Base-by-base conservation (phyloP, 257 asterid species). In the Nicotiana sylvestris region DNA sequence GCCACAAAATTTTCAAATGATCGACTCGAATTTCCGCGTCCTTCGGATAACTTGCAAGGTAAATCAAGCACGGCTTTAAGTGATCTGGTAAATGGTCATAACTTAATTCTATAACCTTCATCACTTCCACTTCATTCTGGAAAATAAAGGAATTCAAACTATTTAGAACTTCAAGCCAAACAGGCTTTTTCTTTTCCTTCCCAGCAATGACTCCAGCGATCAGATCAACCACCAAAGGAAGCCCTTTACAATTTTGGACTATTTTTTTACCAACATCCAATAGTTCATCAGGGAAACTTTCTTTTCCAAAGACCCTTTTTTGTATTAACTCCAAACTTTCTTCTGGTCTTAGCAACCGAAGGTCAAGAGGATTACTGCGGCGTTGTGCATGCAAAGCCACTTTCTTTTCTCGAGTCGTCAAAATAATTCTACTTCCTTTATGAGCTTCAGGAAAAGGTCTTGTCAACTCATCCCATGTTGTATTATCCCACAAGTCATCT, bases 51-150 rank as follows among this genome's bases (percentile, higher is more conserved):
- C 72, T 67, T 66, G 80, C 83, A 43, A 86, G 57, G 43, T 88
- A 74, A 55, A 88, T 87, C 7, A 88, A 86, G 32, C 89, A 86
- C 4, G 83, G 83, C 81, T 81, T 86, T 32, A 88, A 29, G 33
- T 57, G 84, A 13, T 33, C 21, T 6, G 88, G 86, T 7, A 88
- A 77, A 58, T 85, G 84, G 53, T 81, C 65, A 79, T 84, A 84
- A 76, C 89, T 84, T 29, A 86, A 67, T 39, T 66, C 82, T 78
- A 86, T 16, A 35, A 84, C 67, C 43, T 43, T 66, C 83, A 79
- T 12, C 46, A 82, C 76, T 57, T 78, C 33, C 53, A 55, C 67
- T 37, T 33, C 33, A 3, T 27, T 78, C 0, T 69, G 8, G 0
- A 69, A 68, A 17, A 88, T 57, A n/a, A 32, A 80, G 3, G 68